Evolutionary conservation across 768 basidiomycete genomes (phyloP).

Genomic region (Butyriboletus loyo): DNA sequence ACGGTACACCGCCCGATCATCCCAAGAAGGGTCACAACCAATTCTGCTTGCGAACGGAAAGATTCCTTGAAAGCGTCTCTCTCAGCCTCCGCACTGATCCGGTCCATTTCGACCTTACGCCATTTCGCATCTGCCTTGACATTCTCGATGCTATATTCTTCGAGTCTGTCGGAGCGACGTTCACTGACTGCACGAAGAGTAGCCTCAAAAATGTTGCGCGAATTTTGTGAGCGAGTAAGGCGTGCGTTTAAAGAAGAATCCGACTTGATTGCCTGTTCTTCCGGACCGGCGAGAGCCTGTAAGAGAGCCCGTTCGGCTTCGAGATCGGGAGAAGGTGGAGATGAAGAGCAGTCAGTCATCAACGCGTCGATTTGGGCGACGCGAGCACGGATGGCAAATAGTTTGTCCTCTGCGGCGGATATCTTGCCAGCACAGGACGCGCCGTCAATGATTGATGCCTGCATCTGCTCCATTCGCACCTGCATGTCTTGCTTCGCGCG

Average conservation of each 20-base stretch:
- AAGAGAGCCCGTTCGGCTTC: conserved; percentile 72
- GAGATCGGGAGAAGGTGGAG: conserved; percentile 51
- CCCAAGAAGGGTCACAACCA: conserved; percentile 70
- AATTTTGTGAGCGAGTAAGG: conserved; percentile 68
- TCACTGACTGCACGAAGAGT: conserved; percentile 82
- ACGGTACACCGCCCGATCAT: conserved; percentile 79
- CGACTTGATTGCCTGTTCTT: conserved; percentile 63
- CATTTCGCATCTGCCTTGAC: conserved; percentile 67
- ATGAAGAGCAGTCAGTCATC: conserved; percentile 32
- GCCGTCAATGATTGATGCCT: conserved; percentile 69
- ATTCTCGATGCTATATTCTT: conserved; percentile 65
- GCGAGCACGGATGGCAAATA: conserved; percentile 61
- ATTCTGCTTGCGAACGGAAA: conserved; percentile 60
- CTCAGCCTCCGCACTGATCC: conserved; percentile 61
- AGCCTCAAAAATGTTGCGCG: conserved; percentile 79
- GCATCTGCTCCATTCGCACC: conserved; percentile 67
- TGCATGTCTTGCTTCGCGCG: conserved; percentile 71
- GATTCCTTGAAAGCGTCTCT: conserved; percentile 60
- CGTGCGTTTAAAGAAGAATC: conserved; percentile 57
- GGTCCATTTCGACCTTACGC: conserved; percentile 70
- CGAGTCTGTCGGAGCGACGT: conserved; percentile 73
- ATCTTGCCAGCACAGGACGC: conserved; percentile 71
- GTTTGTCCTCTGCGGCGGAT: conserved; percentile 63
- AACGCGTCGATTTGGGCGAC: conserved; percentile 53
- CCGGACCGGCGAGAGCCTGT: conserved; percentile 60